phyloP scores from a whole-genome alignment of 306 rosid species.

The Begonia masoniana region DNA sequence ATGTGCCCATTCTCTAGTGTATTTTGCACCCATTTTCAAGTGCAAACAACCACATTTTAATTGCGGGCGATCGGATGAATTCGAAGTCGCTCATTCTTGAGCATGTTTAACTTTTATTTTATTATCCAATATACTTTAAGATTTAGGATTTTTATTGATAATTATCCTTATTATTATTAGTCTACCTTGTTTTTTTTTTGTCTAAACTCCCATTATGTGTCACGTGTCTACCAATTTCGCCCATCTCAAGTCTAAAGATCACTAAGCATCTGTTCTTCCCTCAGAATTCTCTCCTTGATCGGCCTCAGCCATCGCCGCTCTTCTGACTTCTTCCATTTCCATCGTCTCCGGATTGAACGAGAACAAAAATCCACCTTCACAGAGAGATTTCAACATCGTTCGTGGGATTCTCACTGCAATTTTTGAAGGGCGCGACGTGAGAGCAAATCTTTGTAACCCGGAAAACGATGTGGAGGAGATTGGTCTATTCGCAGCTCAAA shows the following conservation, averaged over 20 bases:
- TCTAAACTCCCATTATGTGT: no score
- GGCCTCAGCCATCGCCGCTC: constrained; percentile 1
- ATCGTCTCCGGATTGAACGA: neutral
- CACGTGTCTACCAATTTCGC: neutral
- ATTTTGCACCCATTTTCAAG: no score
- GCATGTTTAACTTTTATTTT: no score
- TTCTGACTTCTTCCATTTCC: constrained; percentile 6
- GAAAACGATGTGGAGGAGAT: constrained; percentile 56
- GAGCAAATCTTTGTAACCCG: constrained; percentile 2
- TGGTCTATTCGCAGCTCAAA: constrained; percentile 48
- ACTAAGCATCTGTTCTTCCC: neutral
- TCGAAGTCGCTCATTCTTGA: no score
- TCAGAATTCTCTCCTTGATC: neutral
- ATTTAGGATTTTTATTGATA: no score
- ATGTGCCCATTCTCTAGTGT: no score
- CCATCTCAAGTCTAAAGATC: neutral
- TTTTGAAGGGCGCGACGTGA: constrained; percentile 8
- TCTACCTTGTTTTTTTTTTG: no score
- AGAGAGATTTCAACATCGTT: neutral
- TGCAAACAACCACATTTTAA: no score
- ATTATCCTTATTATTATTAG: no score
- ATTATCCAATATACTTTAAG: no score
- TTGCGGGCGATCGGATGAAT: no score
- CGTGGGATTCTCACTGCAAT: neutral
- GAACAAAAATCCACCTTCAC: neutral